Evolutionary conservation across 108 stramenopile genomes (phyloP), one percentile per base, ranked within the genome.

Genomic region (Phaeodactylum tricornutum): DNA sequence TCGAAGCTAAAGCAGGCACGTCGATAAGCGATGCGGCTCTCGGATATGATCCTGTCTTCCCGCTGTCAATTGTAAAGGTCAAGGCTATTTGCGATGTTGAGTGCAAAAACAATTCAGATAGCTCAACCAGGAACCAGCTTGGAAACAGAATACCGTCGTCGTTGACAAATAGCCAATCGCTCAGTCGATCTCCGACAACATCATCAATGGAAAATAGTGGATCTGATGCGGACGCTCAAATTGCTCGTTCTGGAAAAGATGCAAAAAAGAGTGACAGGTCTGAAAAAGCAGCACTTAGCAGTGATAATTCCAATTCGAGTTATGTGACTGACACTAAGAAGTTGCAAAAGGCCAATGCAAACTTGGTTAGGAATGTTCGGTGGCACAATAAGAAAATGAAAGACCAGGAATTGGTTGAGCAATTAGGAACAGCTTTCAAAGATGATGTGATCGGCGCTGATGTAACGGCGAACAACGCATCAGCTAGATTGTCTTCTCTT

Each of bases 401-500:
- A 36, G 56, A 54, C 43, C n/a, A n/a, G n/a, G n/a, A n/a, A n/a
- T n/a, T n/a, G n/a, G 74, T 53, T 53, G 61, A 34, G 4, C 50
- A 57, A 34, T 44, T 43, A 26, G 61, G 44, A 12, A 41, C 60
- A 26, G 61, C 57, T 5, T 75, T 74, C 29, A 84, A 73, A 53
- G 87, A 89, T 58, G 84, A 85, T 58, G 88, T 90, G 20, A 85
- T 74, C 50, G 88, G 88, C 19, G 84, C 67, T 1, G 74, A 66
- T 15, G 88, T 90, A 7, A 90, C 88, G 14, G 81, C 83, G 0
- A 90, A 90, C 53, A 90, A 90, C 63, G 88, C 88, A 4, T 64
- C 56, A 15, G 88, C 88, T 21, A 61, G 81, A 31, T 59, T 90
- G 2, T 84, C 80, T 2, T 82, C 80, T 4, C 43, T 88, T 20